A percentile compares a stretch with the other conserved stretches of the same genome.
Evolutionary conservation across 768 basidiomycete species (phyloP).

Genomic region (Dictyophora rubrovolvata): DNA sequence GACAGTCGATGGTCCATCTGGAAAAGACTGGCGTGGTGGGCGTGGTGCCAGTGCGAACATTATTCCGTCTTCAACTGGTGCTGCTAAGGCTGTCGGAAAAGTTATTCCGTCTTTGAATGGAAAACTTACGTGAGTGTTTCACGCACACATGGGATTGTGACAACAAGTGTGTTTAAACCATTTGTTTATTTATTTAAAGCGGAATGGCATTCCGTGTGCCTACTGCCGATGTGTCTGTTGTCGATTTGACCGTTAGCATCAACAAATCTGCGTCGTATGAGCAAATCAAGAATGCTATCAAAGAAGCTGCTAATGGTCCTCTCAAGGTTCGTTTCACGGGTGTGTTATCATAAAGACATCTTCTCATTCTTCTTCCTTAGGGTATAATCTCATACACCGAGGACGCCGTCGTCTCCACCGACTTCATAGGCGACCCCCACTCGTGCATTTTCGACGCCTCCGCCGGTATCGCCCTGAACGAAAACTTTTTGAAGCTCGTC

Average conservation of each 20-base stretch:
- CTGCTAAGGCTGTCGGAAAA: constrained; percentile 98
- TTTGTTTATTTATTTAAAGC: constrained; percentile 25
- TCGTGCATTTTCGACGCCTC: constrained; percentile 91
- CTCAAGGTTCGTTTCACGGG: constrained; percentile 24
- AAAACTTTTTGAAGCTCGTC: constrained; percentile 92
- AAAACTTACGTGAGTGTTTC: constrained; percentile 82
- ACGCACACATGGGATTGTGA: background rate
- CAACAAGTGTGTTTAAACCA: background rate
- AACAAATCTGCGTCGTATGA: constrained; percentile 83
- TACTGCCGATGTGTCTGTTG: constrained; percentile 92
- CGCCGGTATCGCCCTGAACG: constrained; percentile 88
- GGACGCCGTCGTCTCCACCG: constrained; percentile 86
- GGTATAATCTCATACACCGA: constrained; percentile 88
- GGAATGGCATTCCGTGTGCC: constrained; percentile 98
- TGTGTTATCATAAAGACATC: background rate
- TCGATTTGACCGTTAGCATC: constrained; percentile 90
- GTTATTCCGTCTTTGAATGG: constrained; percentile 95
- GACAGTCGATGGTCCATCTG: constrained; percentile 88
- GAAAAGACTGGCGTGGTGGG: constrained; percentile 97
- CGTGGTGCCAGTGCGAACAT: constrained; percentile 97
- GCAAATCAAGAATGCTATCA: constrained; percentile 78
- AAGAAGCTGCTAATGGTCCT: constrained; percentile 61
- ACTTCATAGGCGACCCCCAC: constrained; percentile 69
- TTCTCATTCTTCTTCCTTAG: constrained; percentile 22
- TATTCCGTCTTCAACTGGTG: constrained; percentile 97